Base-by-base conservation (phyloP, 2,329 filamentous ascomycete species). In the Stagonosporopsis vannaccii region DNA sequence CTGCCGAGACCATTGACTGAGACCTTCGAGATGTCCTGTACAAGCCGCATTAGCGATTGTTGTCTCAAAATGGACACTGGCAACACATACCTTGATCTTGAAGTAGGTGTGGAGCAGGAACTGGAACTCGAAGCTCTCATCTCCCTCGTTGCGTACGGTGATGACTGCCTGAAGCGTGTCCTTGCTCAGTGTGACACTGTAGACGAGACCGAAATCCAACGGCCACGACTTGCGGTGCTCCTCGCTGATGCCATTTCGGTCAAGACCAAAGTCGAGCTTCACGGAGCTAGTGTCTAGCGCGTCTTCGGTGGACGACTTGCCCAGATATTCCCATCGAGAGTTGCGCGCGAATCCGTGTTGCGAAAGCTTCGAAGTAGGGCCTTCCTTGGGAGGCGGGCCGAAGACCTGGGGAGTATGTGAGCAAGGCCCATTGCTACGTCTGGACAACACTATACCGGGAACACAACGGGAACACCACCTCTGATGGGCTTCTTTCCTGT, bases 321-420 rank as follows among this genome's bases (percentile, higher is more conserved):
- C 93, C 47, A 99, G 84, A 75, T 95, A 97, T 77, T 98, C 93
- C 95, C 95, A 99, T 60, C 85, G 85, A 41, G 89, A 90, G 71
- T 86, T 93, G 67, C 95, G 91, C 35, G 94, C 95, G 78, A 99
- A 96, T 65, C 95, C 95, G 80, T 98, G 95, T 79, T 97, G 93
- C 3, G 93, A 89, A 23, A 99, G 89, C 63, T 85, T 81, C 47
- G 86, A 86, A 25, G 92, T 95, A n/a, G 90, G 84, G 75, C 93
- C 88, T 64, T 88, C 83, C 48, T 90, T 88, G 12, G 90, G 86
- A 36, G 89, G 90, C 33, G 73, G 73, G 26, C 95, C 95, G 74
- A 99, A 99, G 74, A 93, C 87, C 92, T 92, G 55, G 11, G 23
- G 57, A 9, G 51, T 11, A 19, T 42, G 58, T 67, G 30, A 68